Base-by-base conservation (phyloP, 2,329 filamentous ascomycete species). In the Shiraia sp. region DNA sequence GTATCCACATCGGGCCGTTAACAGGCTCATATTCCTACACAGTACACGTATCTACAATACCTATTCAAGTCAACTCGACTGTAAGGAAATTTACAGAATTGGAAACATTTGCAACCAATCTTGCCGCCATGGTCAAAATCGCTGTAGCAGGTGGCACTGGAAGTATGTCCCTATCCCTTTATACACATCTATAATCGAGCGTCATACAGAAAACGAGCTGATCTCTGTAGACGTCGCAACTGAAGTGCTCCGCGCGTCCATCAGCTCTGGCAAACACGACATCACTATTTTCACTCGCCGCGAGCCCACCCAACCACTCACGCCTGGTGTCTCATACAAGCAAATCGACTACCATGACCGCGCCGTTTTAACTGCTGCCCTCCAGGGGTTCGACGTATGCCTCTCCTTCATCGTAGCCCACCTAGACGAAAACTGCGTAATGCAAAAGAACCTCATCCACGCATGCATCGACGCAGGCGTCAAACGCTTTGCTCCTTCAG, bases 261-360 rank as follows among this genome's bases (percentile, higher is more conserved):
- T 79, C 2, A 72, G 72, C 3, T 67, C 69, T 3, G 69, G 70
- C 8, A 79, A 75, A 39, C 80, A 84, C 42, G 68, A 80, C 0
- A 77, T 84, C 32, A 60, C 71, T 0, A 66, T 83, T 14, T 59
- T 83, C 2, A 77, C 72, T 1, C 69, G 79, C 49, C 74, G 70
- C 34, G 41, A 48, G 23, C 25, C 19, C 1, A 47, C 55, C 12
- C 29, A 42, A 10, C 26, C 34, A 8, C 32, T 40, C 6, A 41
- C 43, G 0, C 47, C 63, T 0, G 67, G 61, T 9, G 61, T 78
- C 1, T 60, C 53, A 1, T 77, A 74, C 70, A 55, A 65, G 19
- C 59, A 55, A 17, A 70, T 76, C 9, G 65, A 77, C 49, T 83
- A 82, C 52, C 44, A 62, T 1, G 59, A 77, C 49, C 68, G 61